phyloP scores from a whole-genome alignment of 1,284 basidiomycete genomes.

The Tylopilus orsonianus region DNA sequence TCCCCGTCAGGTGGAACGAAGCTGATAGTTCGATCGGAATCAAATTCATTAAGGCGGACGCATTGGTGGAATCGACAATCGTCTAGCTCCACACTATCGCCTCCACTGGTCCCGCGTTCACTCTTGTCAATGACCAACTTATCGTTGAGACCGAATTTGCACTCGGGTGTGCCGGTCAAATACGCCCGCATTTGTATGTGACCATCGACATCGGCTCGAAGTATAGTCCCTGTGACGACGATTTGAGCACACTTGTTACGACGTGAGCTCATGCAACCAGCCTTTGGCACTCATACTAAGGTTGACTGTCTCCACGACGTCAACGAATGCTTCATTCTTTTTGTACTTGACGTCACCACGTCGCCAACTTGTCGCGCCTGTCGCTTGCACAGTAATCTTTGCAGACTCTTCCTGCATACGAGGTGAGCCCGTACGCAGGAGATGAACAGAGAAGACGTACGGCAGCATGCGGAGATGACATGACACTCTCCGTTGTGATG shows the following conservation, averaged over 20 bases:
- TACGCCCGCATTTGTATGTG: constrained; percentile 99
- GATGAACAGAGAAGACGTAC: constrained; percentile 42
- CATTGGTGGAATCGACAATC: constrained; percentile 99
- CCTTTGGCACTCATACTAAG: constrained; percentile 96
- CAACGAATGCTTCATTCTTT: constrained; percentile 98
- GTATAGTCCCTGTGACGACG: constrained; percentile 65
- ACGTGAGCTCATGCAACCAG: constrained; percentile 32
- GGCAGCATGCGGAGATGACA: constrained; percentile 78
- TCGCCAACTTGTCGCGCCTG: constrained; percentile 92
- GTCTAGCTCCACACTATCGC: constrained; percentile 90
- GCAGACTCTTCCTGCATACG: constrained; percentile 83
- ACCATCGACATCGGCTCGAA: constrained; percentile 97
- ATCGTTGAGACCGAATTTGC: constrained; percentile 98
- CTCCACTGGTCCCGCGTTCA: constrained; percentile 52
- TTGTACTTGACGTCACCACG: constrained; percentile 94
- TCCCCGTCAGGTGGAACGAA: constrained; percentile 99
- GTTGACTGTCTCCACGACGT: constrained; percentile 96
- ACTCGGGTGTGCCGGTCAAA: constrained; percentile 92
- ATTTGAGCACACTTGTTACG: neutral
- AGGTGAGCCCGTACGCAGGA: constrained; percentile 5
- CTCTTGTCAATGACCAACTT: constrained; percentile 95
- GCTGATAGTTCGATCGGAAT: constrained; percentile 88
- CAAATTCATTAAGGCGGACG: constrained; percentile 92
- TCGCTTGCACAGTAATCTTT: constrained; percentile 95
- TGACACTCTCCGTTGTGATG: constrained; percentile 96